Base-by-base conservation (phyloP, 1,139 yeast species). In the Magnusiomyces suaveolens region DNA sequence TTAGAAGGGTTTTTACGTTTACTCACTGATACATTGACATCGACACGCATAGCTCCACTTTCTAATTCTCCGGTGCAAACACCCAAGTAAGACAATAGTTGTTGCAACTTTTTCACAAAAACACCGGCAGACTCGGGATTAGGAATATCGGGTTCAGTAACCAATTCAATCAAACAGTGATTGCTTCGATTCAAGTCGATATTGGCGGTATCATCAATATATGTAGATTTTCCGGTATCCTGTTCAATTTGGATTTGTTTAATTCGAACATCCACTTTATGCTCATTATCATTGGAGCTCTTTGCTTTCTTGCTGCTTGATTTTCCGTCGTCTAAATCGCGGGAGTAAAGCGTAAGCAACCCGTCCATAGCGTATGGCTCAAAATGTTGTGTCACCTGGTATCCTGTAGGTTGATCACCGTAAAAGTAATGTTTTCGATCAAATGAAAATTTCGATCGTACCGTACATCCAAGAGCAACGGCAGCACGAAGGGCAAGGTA, bases 351-450 rank as follows among this genome's bases (percentile, higher is more conserved):
- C 36, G 66, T 67, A 48, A 92, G 52, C 23, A 58, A 60, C 0
- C 98, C 98, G 51, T 78, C 74, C 43, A 68, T 74, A 0, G 97
- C 95, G 51, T 87, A 74, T 0, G 99, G 97, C 50, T 77, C 76
- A 66, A 79, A 88, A 64, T 82, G 87, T 70, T 92, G 99, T 0
- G 99, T 92, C 55, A 92, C 84, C 66, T 92, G 99, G 68, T 89
- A 92, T 0, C 99, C 99, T 53, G 87, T 72, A 0, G 98, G 98
- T 68, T 92, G 97, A 68, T 92, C 99, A 0, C 94, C 94, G 66
- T 92, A 92, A 68, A 92, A 90, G 68, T 92, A 92, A 68, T 92
- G 99, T 67, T 92, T 92, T 59, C 99, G 74, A 66, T 92, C 99
- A 67, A 92, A 92, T 1, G 83, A 73, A 0, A 92, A 84, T 12